Evolutionary conservation across 371 early-diverging fungal species (phyloP), one percentile per base, ranked within the genome.

Genomic region (Haplosporangium sp.): DNA sequence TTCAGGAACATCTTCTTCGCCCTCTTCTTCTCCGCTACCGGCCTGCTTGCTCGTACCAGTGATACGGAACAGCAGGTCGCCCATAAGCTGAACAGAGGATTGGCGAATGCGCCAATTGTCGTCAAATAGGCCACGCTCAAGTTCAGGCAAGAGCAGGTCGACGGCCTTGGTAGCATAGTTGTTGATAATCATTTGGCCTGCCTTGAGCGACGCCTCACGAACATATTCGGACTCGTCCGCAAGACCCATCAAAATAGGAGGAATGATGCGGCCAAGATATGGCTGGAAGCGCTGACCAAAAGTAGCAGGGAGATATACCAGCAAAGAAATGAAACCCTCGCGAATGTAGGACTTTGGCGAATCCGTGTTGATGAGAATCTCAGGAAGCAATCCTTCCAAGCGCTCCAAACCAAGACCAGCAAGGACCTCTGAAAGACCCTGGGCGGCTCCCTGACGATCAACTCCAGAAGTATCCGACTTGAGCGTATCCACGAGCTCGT

Each of bases 391-490:
- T 14, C 87, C 91, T 64, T 96, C 96, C 79, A 98, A 70, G n/a
- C 94, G 89, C 51, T 90, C 91, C 59, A 96, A 69, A 36, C 97
- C 98, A 37, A 97, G 86, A 52, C 97, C 98, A 5, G 95, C 90
- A 16, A 98, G 83, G 6, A 99, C 92, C 82, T 99, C 99, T 37
- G 93, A 90, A 58, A 99, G 88, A 79, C 97, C 99, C 85, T 99
- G 98, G 2, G 99, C 98, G 48, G 99, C 96, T 81, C 99, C 99
- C 62, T 94, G 93, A 48, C 98, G 91, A 73, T 99, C 98, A 13
- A 97, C 96, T 58, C 93, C 94, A 54, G 92, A 91, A n/a, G 92
- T 89, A 59, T 95, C 94, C 16, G 90, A 88, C 83, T 93, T 92
- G 69, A 99, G 95, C 5, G 91, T 94, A 42, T 87, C 85, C 13